Evolutionary conservation across 1,284 basidiomycete species (phyloP).

Genomic region (Cutaneotrichosporon spelunceum): DNA sequence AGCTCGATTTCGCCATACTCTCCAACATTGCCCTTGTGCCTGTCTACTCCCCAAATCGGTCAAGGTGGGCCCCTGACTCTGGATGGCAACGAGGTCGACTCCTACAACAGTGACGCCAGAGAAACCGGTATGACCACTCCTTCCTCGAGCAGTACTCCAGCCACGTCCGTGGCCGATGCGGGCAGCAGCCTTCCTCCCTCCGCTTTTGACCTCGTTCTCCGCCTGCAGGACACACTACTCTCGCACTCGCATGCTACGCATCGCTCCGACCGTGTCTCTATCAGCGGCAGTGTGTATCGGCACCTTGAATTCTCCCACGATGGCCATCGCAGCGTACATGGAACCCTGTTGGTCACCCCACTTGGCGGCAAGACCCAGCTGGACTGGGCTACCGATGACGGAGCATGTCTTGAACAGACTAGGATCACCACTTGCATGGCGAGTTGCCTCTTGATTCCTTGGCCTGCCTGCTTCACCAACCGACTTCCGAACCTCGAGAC

Average conservation of each 20-base stretch:
- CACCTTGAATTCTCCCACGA: not conserved
- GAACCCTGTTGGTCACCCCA: not conserved
- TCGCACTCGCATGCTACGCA: not conserved
- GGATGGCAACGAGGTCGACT: no score
- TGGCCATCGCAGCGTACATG: not conserved
- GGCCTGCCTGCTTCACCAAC: not conserved
- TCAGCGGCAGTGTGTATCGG: not conserved
- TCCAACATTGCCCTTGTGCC: no score
- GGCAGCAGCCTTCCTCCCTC: not conserved
- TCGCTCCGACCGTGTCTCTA: not conserved
- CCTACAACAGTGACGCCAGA: no score
- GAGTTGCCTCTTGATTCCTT: not conserved
- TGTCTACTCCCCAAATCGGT: no score
- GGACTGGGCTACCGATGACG: not conserved
- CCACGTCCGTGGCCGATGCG: not conserved
- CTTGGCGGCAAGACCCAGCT: not conserved
- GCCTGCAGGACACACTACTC: not conserved
- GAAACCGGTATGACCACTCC: no score
- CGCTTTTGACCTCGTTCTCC: not conserved
- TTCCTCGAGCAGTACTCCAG: not conserved
- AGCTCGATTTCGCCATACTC: no score
- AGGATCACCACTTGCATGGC: not conserved
- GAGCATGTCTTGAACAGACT: not conserved
- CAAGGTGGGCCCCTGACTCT: no score
- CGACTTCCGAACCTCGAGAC: conserved; percentile 6